Base-by-base conservation (phyloP, 306 rosid genomes). In the Lathyrus oleraceus region DNA sequence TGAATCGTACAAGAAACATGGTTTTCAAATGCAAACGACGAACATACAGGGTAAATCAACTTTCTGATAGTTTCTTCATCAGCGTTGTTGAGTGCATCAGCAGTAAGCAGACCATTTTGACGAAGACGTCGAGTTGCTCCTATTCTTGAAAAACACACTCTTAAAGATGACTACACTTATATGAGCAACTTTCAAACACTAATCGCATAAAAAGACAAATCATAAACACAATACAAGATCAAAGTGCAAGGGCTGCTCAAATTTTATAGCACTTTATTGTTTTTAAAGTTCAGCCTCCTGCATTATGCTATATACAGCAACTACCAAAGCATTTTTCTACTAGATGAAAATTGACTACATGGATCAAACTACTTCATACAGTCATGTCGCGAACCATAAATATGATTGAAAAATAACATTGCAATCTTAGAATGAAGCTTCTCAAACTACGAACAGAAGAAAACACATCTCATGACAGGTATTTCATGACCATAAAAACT, bases 51-150 rank as follows among this genome's bases (percentile, higher is more conserved):
- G 82, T 93, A 93, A 62, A 93, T 90, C 77, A 88, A 62, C 70
- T 81, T 76, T 85, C 81, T 90, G 68, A 90, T 79, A 65, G 80
- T 85, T 82, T 82, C 90, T 85, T 93, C 96, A 69, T 90, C 97
- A 21, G 85, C 90, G 74, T 78, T 87, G 84, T 82, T 85, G 67
- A 93, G 82, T 64, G 90, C 84, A 62, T 86, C 89, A 43, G 96
- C 96, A 9, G 88, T 64, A 40, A 93, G 97, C 72, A 93, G 83
- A 68, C 57, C 82, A 71, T 86, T 85, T 76, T 88, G 80, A 64
- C 69, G 87, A 65, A 90, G 95, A 63, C 96, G 90, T 65, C 81
- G 87, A 70, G 87, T 79, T 56, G 97, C 98, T 81, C 98, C 98
- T 90, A 82, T 83, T 80, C 58, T 76, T 79, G 65, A 48, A 73